phyloP scores from a whole-genome alignment of 202 grass and related monocot species.

The Zizania palustris region DNA sequence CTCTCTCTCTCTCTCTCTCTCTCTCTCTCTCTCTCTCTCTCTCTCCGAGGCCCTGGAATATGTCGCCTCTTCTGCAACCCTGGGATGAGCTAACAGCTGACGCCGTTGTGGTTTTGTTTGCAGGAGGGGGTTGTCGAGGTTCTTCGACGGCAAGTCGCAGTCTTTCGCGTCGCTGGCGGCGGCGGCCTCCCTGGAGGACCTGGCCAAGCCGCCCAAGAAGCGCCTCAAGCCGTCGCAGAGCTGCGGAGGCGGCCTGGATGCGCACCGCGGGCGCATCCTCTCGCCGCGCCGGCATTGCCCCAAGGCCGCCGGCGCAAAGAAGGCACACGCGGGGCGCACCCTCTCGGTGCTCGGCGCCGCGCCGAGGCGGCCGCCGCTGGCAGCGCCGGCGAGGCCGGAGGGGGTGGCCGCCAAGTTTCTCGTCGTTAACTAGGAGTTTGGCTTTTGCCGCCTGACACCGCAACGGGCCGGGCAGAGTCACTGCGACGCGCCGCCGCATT shows the following conservation, averaged over 20 bases:
- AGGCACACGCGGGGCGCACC: constrained; percentile 14
- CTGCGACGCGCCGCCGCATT: not conserved
- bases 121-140: constrained; percentile 61
- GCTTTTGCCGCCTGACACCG: too few relatives aligned
- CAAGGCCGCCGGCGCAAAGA: constrained; percentile 48
- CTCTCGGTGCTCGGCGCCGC: constrained; percentile 31
- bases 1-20: too few relatives aligned
- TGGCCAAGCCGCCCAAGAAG: constrained; percentile 62
- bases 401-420: constrained; percentile 27
- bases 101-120: not conserved
- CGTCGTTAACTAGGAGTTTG: constrained; percentile 15
- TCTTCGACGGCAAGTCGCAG: constrained; percentile 81
- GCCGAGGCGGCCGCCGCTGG: not conserved
- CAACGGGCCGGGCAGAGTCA: not conserved
- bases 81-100: not conserved
- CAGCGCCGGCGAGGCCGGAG: constrained; percentile 9
- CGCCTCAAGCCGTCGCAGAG: constrained; percentile 53
- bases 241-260: constrained; percentile 58
- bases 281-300: constrained; percentile 47
- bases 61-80: not conserved
- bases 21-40: too few relatives aligned
- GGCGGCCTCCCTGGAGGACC: constrained; percentile 56
- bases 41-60: not conserved
- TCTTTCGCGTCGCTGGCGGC: constrained; percentile 72
- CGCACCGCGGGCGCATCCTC: constrained; percentile 45